phyloP scores from a whole-genome alignment of 441 rosid species.

The Manihot esculenta region DNA sequence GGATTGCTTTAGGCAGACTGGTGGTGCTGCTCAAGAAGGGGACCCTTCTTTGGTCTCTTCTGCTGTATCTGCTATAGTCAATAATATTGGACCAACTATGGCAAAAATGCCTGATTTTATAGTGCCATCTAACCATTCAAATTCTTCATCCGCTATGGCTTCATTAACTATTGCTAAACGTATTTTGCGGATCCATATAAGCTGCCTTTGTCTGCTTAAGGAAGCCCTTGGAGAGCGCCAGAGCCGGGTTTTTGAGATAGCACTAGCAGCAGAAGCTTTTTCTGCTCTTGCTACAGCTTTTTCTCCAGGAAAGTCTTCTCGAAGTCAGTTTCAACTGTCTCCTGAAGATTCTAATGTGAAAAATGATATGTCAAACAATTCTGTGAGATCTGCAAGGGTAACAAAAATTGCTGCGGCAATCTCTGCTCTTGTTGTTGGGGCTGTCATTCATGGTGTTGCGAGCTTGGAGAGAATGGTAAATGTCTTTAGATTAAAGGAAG shows the following conservation, averaged over 20 bases:
- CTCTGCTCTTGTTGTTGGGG: constrained; percentile 85
- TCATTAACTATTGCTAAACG: constrained; percentile 59
- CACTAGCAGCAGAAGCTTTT: constrained; percentile 92
- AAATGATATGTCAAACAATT: constrained; percentile 47
- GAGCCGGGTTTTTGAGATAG: constrained; percentile 92
- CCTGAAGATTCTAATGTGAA: constrained; percentile 73
- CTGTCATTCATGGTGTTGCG: constrained; percentile 84
- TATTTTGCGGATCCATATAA: constrained; percentile 75
- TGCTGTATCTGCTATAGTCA: constrained; percentile 86
- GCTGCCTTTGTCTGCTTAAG: constrained; percentile 79
- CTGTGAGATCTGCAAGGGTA: constrained; percentile 50
- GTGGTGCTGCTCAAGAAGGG: constrained; percentile 99
- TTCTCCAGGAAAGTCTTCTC: constrained; percentile 78
- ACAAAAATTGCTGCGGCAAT: constrained; percentile 77
- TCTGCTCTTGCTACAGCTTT: constrained; percentile 68
- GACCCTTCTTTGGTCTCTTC: constrained; percentile 96
- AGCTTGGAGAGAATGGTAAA: constrained; percentile 94
- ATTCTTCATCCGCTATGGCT: constrained; percentile 45
- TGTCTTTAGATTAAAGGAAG: constrained; percentile 80
- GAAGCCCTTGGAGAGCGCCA: constrained; percentile 99
- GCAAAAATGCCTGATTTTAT: constrained; percentile 76
- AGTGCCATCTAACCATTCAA: constrained; percentile 46
- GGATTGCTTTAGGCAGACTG: constrained; percentile 89
- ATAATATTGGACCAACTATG: constrained; percentile 62
- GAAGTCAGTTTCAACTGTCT: constrained; percentile 73